Evolutionary conservation across 2,329 filamentous ascomycete genomes (phyloP), one percentile per base, ranked within the genome.

Genomic region (Amauroascus niger): DNA sequence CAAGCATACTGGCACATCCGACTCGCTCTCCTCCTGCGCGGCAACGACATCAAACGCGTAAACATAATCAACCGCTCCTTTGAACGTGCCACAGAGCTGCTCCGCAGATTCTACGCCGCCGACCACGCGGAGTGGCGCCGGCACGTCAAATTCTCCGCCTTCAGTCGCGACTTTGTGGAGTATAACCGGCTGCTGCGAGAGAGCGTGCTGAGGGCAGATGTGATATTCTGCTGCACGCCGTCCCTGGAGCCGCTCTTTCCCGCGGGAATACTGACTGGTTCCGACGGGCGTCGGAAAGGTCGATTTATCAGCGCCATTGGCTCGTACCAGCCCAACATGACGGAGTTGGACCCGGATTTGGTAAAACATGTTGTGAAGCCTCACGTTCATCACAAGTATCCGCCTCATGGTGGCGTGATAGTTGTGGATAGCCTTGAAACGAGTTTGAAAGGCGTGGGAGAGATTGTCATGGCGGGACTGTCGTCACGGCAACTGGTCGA

Each of bases 1-100:
- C 90, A 96, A 72, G 91, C 91, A 11, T 95, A 91, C 73, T 97
- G 90, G 90, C 91, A 96, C 67, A 81, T 95, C 41, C 84, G 89
- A 0, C 78, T 97, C 3, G 84, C 90, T 0, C 77, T 97, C 58
- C 76, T 93, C 48, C 63, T 76, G 28, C 84, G 79, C 1, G 75
- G 76, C 0, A 64, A 72, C 44, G 87, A 88, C 18, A 84, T 95
- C 61, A 83, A 84, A 62, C 81, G 85, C 55, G 79, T 96, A 46
- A 84, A 91, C 70, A 84, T 96, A 63, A 83, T 95, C 65, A 94
- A 90, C 64, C 83, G 87, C 32, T 72, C 70, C 2, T 75, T 75
- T 52, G 69, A 73, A 11, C 69, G 71, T 2, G 70, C 71, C 1
- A 69, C 71, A 26, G 56, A 64, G 18, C 69, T 82, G 45, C 68